Conservation (phyloP, 2,329 filamentous ascomycete genomes). For the Hypoxylon sp. region DNA sequence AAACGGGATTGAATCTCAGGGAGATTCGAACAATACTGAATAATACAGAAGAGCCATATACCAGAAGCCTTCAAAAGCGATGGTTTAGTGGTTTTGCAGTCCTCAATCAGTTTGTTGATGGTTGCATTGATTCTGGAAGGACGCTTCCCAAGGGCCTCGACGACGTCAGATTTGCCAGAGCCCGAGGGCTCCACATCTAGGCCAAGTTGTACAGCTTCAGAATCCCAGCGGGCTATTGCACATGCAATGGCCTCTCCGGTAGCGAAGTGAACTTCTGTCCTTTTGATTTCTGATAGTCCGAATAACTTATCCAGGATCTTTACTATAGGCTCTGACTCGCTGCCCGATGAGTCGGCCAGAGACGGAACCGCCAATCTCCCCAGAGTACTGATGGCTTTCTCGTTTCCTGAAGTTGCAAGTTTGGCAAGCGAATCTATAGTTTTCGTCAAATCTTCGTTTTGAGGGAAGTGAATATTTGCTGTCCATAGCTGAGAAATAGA, state of each 20-base stretch:
- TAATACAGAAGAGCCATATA: conserved; percentile 92
- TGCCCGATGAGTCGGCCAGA: conserved; percentile 54
- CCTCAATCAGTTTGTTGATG: conserved; percentile 78
- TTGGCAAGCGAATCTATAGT: conserved; percentile 78
- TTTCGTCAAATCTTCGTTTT: conserved; percentile 64
- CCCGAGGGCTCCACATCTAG: conserved; percentile 76
- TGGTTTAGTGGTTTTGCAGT: conserved; percentile 88
- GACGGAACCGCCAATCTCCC: conserved; percentile 78
- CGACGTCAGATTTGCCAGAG: conserved; percentile 52
- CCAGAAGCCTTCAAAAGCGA: conserved; percentile 91
- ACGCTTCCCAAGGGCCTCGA: conserved; percentile 55
- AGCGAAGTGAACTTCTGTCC: conserved; percentile 89
- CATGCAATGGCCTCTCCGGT: conserved; percentile 90
- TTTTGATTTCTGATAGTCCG: conserved; percentile 83
- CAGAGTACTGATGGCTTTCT: conserved; percentile 83
- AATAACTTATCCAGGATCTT: conserved; percentile 78
- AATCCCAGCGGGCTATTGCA: conserved; percentile 84
- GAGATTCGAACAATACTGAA: conserved; percentile 90
- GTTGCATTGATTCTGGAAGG: conserved; percentile 63
- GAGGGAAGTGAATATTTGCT: conserved; percentile 47
- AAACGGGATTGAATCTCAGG: conserved; percentile 79
- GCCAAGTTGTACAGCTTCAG: conserved; percentile 79
- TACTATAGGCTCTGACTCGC: conserved; percentile 57
- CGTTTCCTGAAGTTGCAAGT: conserved; percentile 72
- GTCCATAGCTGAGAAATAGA: conserved; percentile 53